A percentile compares a stretch with the other conserved stretches of the same genome.
Evolutionary conservation across 2,329 filamentous ascomycete genomes (phyloP).

Genomic region (Ceratocystis cacaofunesta): DNA sequence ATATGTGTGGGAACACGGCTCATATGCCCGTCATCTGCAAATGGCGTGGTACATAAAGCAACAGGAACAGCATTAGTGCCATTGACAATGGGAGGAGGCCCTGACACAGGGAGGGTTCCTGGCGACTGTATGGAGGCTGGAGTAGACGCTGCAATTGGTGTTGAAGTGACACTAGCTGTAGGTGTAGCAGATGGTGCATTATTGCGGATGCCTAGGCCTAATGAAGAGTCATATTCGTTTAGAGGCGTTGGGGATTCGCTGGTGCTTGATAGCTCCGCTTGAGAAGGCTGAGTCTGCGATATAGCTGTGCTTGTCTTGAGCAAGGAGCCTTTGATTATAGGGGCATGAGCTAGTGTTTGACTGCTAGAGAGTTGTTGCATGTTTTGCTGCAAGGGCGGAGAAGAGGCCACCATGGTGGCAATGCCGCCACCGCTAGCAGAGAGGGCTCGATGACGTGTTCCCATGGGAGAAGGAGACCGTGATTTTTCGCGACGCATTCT

Average conservation of each 20-base stretch:
- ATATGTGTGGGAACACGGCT: background rate
- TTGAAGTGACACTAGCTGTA: constrained; percentile 8
- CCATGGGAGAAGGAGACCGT: constrained; percentile 41
- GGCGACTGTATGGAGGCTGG: background rate
- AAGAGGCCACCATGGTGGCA: constrained; percentile 26
- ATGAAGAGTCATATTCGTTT: constrained; percentile 8
- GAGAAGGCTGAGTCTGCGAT: constrained; percentile 10
- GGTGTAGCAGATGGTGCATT: background rate
- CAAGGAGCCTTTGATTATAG: constrained; percentile 37
- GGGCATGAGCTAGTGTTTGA: constrained; percentile 26
- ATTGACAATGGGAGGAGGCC: constrained; percentile 13
- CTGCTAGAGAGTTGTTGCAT: constrained; percentile 20
- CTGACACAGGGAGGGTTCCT: background rate
- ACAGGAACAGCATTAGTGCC: constrained; percentile 11
- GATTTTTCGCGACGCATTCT: constrained; percentile 36
- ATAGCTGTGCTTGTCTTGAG: constrained; percentile 25
- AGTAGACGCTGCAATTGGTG: constrained; percentile 6
- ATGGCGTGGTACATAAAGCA: background rate
- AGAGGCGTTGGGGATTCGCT: background rate
- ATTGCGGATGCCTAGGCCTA: constrained; percentile 5
- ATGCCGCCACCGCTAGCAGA: constrained; percentile 29
- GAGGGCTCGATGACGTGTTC: constrained; percentile 19
- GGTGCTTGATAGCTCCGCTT: background rate
- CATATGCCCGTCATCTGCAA: background rate
- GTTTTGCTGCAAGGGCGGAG: constrained; percentile 19